Evolutionary conservation across 2,329 filamentous ascomycete species (phyloP), one percentile per base, ranked within the genome.

Genomic region (Alternaria panax): DNA sequence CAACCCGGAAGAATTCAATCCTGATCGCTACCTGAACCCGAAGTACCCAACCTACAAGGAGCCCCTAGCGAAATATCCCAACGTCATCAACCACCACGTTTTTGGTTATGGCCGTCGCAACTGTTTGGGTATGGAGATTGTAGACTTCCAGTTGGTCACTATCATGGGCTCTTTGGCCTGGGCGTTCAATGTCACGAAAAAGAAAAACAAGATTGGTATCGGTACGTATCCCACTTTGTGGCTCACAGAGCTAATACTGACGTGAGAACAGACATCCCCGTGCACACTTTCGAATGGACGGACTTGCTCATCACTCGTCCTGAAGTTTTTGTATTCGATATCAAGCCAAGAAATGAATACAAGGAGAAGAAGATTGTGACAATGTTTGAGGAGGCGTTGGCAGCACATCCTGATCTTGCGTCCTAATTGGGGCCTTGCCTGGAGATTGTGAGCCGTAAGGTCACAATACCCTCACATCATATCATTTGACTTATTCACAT

Each of bases 1-100:
- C 1, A 83, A 88, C 65, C 82, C 85, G 7, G 85, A 88, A 51
- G 80, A 75, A 65, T 89, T 82, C 76, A 82, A 79, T 18, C 86
- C 87, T 0, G 85, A 86, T 60, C 83, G 87, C 32, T 89, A 84
- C 77, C 81, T 89, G 5, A 36, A 57, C 24, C 59, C 63, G 0
- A 24, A 38, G 9, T 67, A 53, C 6, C 63, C 65, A 1, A 61
- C 63, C 4, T 67, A 63, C 41, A 54, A 54, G n/a, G 51, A 61
- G 27, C 65, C 65, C 1, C 18, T 69, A 2, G 60, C 54, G 0
- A 45, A 54, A 20, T 63, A 56, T 20, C 66, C 63, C 1, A 63
- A 53, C 22, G 50, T 54, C 27, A 54, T 54, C 60, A 57, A 59
- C 7, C 66, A 54, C 43, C 48, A 64, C 16, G 36, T 53, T 4